A percentile compares a stretch with the other conserved stretches of the same genome.
Evolutionary conservation across 306 rosid species (phyloP).

Genomic region (Lablab purpureus): DNA sequence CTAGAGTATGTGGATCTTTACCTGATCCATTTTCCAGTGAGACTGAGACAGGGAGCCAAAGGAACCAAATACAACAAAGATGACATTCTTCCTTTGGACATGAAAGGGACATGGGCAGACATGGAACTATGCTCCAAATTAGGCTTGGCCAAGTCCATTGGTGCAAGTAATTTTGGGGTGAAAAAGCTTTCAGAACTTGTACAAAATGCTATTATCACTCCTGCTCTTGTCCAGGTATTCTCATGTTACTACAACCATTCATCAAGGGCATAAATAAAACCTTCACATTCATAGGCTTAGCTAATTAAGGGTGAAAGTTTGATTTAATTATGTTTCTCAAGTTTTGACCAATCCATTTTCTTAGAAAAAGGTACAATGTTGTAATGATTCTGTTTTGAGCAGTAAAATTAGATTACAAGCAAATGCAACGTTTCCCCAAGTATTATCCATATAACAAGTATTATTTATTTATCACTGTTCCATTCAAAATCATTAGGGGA

Average conservation of each 20-base stretch:
- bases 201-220: constrained; percentile 45
- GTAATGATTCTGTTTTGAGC: too few relatives aligned
- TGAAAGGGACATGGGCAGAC: constrained; percentile 57
- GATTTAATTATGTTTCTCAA: too few relatives aligned
- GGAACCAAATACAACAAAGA: background rate
- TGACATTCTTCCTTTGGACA: constrained; percentile 54
- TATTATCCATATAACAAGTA: too few relatives aligned
- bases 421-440: too few relatives aligned
- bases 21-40: constrained; percentile 55
- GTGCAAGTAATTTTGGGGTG: constrained; percentile 53
- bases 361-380: too few relatives aligned
- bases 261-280: background rate
- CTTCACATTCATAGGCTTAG: background rate
- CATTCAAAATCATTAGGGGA: too few relatives aligned
- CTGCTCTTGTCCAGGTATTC: constrained; percentile 53
- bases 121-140: constrained; percentile 51
- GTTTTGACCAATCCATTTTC: too few relatives aligned
- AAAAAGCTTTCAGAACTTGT: constrained; percentile 45
- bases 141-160: constrained; percentile 58
- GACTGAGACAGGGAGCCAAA: constrained; percentile 41
- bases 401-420: too few relatives aligned
- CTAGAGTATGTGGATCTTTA: constrained; percentile 60
- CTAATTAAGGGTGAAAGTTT: background rate
- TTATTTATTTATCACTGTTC: too few relatives aligned
- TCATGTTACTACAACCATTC: background rate